A percentile compares a stretch with the other conserved stretches of the same genome.
phyloP scores from a whole-genome alignment of 257 asterid genomes.

The Solanum corneliomulleri region DNA sequence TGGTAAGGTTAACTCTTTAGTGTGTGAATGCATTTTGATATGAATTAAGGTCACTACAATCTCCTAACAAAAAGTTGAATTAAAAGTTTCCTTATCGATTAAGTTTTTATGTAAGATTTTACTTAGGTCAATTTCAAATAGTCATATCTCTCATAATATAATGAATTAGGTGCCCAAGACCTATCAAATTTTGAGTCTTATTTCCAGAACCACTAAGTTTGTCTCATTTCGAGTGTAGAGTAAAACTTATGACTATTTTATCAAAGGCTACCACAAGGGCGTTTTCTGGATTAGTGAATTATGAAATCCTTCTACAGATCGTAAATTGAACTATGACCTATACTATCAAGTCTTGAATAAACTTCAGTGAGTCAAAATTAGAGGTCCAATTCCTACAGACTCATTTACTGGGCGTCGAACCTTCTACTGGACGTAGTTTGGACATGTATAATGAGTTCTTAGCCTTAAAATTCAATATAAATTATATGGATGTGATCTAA shows the following conservation, averaged over 20 bases:
- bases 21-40: background rate
- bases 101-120: too few relatives aligned
- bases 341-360: background rate
- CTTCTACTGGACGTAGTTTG: background rate
- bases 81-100: background rate
- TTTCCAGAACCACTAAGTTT: background rate
- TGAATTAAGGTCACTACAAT: background rate
- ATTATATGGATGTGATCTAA: background rate
- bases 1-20: background rate
- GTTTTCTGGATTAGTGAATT: background rate
- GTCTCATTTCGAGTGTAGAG: background rate
- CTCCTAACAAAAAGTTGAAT: background rate
- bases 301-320: too few relatives aligned
- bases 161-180: background rate
- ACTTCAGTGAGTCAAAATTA: background rate
- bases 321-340: background rate
- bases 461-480: background rate
- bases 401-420: background rate
- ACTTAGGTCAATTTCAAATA: background rate
- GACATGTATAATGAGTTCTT: background rate
- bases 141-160: background rate
- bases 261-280: background rate
- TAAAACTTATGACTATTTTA: background rate
- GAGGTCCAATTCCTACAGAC: background rate
- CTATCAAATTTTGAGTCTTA: background rate